A percentile compares a stretch with the other conserved stretches of the same genome.
Conservation (phyloP, 306 rosid genomes). For the Sphenostylis stenocarpa region DNA sequence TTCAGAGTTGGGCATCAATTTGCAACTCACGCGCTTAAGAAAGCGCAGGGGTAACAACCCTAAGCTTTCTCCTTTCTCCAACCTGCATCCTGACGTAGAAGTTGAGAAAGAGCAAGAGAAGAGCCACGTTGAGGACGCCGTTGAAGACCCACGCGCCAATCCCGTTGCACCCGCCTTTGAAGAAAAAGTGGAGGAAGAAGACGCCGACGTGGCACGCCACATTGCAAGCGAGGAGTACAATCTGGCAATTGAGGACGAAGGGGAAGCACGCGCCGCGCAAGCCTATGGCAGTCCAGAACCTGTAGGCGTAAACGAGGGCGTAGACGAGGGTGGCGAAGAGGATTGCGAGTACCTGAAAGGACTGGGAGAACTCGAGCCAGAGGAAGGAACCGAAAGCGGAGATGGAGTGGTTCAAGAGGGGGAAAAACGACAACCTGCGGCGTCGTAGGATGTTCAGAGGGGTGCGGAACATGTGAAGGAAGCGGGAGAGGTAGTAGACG, state of each 20-base stretch:
- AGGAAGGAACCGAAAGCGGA: conserved; percentile 54
- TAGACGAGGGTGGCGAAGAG: conserved; percentile 61
- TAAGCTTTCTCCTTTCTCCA: conserved; percentile 10
- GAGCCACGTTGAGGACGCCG: conserved; percentile 53
- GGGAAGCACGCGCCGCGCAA: conserved; percentile 62
- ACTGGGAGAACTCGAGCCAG: conserved; percentile 89
- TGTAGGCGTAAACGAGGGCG: conserved; percentile 63
- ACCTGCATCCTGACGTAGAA: conserved; percentile 50
- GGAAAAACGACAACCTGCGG: conserved; percentile 50
- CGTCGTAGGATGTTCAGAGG: conserved; percentile 46
- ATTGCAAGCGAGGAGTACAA: conserved; percentile 58
- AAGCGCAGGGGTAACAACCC: not conserved
- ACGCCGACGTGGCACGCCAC: conserved; percentile 74
- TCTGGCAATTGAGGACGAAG: conserved; percentile 65
- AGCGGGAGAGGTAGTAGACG: conserved; percentile 68
- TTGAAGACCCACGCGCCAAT: conserved; percentile 84
- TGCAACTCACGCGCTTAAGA: not conserved
- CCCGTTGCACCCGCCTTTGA: conserved; percentile 76
- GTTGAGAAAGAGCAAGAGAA: conserved; percentile 56
- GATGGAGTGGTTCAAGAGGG: conserved; percentile 68
- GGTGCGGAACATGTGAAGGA: conserved; percentile 71
- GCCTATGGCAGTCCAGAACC: conserved; percentile 75
- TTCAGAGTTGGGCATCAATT: not conserved
- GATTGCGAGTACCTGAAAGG: conserved; percentile 77
- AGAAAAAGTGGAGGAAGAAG: conserved; percentile 54